Evolutionary conservation across 805 yeast species (phyloP).

Genomic region (Candida caryicola): DNA sequence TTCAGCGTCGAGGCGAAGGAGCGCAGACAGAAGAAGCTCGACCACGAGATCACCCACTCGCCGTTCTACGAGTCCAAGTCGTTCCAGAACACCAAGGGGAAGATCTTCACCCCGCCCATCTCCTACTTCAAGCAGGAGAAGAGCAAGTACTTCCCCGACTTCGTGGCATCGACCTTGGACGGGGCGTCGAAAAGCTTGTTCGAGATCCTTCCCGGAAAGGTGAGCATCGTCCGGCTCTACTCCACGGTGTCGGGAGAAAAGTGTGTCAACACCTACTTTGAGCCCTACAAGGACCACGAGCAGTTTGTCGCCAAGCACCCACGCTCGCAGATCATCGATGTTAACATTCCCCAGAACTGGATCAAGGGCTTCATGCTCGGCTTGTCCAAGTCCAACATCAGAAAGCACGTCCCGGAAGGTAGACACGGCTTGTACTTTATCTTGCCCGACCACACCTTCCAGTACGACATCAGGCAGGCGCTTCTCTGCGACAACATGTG

Average conservation of each 20-base stretch:
- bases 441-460: constrained; percentile 57
- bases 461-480: constrained; percentile 53
- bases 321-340: constrained; percentile 67
- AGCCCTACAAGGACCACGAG: constrained; percentile 41
- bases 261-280: constrained; percentile 61
- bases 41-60: constrained; percentile 42
- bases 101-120: constrained; percentile 79
- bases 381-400: constrained; percentile 43
- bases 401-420: constrained; percentile 42
- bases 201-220: constrained; percentile 43
- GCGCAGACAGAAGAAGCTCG: constrained; percentile 36
- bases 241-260: constrained; percentile 70
- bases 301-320: constrained; percentile 44
- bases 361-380: constrained; percentile 61
- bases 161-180: constrained; percentile 53
- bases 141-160: constrained; percentile 80
- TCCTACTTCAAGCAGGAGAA: constrained; percentile 71
- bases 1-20: constrained; percentile 37
- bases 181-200: constrained; percentile 36
- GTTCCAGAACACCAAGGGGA: constrained; percentile 73
- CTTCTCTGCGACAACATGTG: constrained; percentile 69
- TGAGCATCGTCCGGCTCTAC: constrained; percentile 63
- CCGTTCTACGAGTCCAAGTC: constrained; percentile 44
- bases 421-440: constrained; percentile 62
- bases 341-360: constrained; percentile 72